phyloP scores from a whole-genome alignment of 306 rosid species.

The Glycyrrhiza uralensis region DNA sequence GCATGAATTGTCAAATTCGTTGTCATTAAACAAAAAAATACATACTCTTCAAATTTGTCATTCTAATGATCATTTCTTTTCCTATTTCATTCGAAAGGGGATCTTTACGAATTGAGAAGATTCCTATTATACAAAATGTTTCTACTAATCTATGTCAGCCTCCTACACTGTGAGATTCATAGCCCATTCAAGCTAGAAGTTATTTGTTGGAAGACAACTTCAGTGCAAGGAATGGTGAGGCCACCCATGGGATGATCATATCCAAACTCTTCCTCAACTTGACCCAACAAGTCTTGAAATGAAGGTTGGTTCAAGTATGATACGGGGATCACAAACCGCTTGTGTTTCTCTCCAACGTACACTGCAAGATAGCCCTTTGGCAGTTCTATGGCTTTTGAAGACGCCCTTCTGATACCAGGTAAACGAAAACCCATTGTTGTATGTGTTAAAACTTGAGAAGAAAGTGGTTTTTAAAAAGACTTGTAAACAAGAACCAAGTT shows the following conservation, averaged over 20 bases:
- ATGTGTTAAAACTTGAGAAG: not conserved
- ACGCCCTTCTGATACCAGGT: constrained; percentile 6
- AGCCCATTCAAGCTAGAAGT: constrained; percentile 19
- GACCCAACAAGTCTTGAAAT: constrained; percentile 31
- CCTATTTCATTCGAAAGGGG: not conserved
- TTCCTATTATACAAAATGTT: not conserved
- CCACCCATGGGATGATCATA: constrained; percentile 47
- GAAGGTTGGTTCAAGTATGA: constrained; percentile 36
- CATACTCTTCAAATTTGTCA: not conserved
- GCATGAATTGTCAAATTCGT: not conserved
- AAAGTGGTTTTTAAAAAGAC: not conserved
- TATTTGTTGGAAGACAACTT: constrained; percentile 8
- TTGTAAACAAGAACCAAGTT: not conserved
- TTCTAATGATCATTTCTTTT: not conserved
- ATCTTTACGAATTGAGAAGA: not conserved
- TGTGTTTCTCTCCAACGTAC: constrained; percentile 46
- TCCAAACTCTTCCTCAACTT: constrained; percentile 36
- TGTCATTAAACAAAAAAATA: not conserved
- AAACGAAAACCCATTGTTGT: constrained; percentile 33
- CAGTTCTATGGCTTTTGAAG: constrained; percentile 11
- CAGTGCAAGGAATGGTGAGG: constrained; percentile 40
- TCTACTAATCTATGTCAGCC: not conserved
- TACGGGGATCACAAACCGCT: constrained; percentile 34
- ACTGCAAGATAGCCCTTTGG: constrained; percentile 51
- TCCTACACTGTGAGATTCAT: not conserved